Percentiles rank a stretch among this genome's conserved stretches.
These are phyloP conservation scores for Laburnicola sp. DNA, from an alignment of 2,329 filamentous ascomycete genomes.

Conservation along the genomic window DNA sequence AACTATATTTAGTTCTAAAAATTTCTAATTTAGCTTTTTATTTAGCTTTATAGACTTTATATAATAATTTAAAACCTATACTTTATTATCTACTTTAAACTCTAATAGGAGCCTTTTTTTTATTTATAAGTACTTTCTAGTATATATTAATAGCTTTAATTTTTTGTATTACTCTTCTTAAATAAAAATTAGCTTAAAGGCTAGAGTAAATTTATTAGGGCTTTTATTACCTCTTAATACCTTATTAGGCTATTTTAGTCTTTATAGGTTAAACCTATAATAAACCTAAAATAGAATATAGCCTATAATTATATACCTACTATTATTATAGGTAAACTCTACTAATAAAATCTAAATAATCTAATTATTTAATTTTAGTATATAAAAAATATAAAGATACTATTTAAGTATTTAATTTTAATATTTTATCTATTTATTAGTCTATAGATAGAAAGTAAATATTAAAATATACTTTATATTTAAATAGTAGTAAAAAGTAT, in stretches of 20 bases:
- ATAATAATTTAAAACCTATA: too few relatives aligned
- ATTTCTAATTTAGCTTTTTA: background rate
- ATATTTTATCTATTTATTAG: slow-evolving; percentile 1
- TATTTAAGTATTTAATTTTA: background rate
- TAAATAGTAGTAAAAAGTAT: background rate
- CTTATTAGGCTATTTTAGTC: too few relatives aligned
- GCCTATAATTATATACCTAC: background rate
- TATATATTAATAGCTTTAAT: too few relatives aligned
- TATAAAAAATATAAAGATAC: background rate
- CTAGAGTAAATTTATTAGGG: too few relatives aligned
- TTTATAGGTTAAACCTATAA: too few relatives aligned
- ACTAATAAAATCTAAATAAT: background rate
- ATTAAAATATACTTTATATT: background rate
- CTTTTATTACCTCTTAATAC: too few relatives aligned
- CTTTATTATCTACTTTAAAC: too few relatives aligned
- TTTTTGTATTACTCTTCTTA: too few relatives aligned
- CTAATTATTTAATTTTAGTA: background rate
- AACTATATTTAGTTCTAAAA: background rate
- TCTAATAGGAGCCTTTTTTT: too few relatives aligned
- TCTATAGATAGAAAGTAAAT: background rate
- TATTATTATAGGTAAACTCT: background rate
- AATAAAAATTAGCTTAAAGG: too few relatives aligned
- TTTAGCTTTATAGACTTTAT: background rate
- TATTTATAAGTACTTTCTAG: too few relatives aligned
- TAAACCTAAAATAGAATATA: too few relatives aligned